Percentiles rank a stretch among this genome's conserved stretches.
These are phyloP conservation scores for Fusarium chaquense DNA, from an alignment of 2,329 filamentous ascomycete species.

Conservation along the genomic window DNA sequence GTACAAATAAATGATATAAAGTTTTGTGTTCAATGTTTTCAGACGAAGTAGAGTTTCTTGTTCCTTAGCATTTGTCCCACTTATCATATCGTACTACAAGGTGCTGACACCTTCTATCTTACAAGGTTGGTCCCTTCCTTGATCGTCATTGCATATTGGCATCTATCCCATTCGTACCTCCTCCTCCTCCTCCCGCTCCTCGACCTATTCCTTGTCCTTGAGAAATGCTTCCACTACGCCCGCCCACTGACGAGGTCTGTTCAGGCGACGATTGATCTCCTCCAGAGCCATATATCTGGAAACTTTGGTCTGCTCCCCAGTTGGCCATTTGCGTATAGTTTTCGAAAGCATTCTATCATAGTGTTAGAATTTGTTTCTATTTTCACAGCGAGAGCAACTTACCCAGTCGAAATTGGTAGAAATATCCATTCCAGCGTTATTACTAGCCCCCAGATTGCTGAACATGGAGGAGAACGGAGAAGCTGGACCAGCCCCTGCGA, in stretches of 20 bases:
- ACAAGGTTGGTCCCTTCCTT: constrained; percentile 17
- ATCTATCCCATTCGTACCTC: constrained; percentile 15
- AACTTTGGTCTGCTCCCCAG: constrained; percentile 65
- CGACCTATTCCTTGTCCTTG: constrained; percentile 14
- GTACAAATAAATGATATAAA: neutral
- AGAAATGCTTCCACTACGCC: constrained; percentile 38
- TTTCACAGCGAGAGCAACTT: constrained; percentile 45
- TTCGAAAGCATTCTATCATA: constrained; percentile 64
- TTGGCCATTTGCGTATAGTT: constrained; percentile 66
- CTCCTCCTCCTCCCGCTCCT: neutral
- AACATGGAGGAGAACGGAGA: constrained; percentile 68
- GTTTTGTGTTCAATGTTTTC: neutral
- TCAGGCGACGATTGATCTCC: constrained; percentile 48
- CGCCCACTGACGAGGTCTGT: constrained; percentile 42
- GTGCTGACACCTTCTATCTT: constrained; percentile 26
- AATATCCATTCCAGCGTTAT: constrained; percentile 56
- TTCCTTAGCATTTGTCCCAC: constrained; percentile 21
- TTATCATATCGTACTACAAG: constrained; percentile 27
- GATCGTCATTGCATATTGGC: constrained; percentile 42
- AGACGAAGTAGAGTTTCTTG: constrained; percentile 25
- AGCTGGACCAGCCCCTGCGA: constrained; percentile 45
- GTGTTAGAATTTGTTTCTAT: constrained; percentile 44
- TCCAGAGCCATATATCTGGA: constrained; percentile 61
- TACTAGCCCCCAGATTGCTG: constrained; percentile 55
- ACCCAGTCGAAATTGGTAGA: constrained; percentile 70